Percentiles rank a stretch among this genome's conserved stretches.
Conservation (phyloP, 1,284 basidiomycete species). For the Gomphus sp. region DNA sequence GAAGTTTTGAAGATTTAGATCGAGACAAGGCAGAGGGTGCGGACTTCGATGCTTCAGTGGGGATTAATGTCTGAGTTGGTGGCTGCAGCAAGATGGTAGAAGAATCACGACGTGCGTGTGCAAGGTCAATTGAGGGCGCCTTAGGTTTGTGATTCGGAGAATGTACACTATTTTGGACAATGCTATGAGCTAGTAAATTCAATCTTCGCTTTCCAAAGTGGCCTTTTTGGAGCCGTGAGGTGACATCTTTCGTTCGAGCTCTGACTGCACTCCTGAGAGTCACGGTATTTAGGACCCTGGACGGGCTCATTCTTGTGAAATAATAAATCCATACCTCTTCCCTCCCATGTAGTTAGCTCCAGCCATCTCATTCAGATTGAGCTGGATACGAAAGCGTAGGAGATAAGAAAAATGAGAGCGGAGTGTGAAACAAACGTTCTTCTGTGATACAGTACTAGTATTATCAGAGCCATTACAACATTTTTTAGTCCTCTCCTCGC, state of each 20-base stretch:
- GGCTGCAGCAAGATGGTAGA: neutral
- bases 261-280: slow-evolving; percentile 41
- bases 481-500: neutral
- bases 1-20: neutral
- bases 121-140: neutral
- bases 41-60: neutral
- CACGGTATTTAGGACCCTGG: neutral
- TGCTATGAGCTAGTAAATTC: slow-evolving; percentile 35
- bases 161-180: neutral
- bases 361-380: slow-evolving; percentile 8
- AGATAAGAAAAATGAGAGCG: neutral
- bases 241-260: slow-evolving; percentile 39
- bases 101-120: slow-evolving; percentile 1
- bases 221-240: slow-evolving; percentile 38
- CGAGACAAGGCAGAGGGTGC: neutral
- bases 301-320: neutral
- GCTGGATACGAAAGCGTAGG: neutral
- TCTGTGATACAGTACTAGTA: too few relatives aligned
- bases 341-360: slow-evolving; percentile 60
- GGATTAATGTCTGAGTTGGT: neutral
- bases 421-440: neutral
- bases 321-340: slow-evolving; percentile 29
- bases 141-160: neutral
- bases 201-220: slow-evolving; percentile 50
- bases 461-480: too few relatives aligned